Evolutionary conservation across 768 basidiomycete genomes (phyloP), one percentile per base, ranked within the genome.

Genomic region (Agaricus blazei): DNA sequence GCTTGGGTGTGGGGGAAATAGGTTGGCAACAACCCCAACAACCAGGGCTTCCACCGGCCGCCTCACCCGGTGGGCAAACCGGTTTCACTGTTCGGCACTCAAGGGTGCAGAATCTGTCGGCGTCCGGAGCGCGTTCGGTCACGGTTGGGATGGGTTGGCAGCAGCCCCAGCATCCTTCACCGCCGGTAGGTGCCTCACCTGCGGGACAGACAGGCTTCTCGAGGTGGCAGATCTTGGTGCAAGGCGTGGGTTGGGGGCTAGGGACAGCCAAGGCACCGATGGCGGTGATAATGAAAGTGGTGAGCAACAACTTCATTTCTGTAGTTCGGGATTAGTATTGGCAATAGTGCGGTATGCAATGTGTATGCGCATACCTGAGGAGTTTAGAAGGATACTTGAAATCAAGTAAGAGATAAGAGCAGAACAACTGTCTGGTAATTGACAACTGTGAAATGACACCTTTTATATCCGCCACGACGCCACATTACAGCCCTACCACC

Each of bases 1-100:
- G 52, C 23, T 42, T 36, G 15, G 41, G 29, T 5, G 31, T 19
- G 29, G 41, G 31, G 19, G 52, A n/a, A 9, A 47, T 23, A 29
- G 51, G 51, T 7, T 26, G 51, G 43, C 51, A 52, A 31, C 51
- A 52, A 12, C 51, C 51, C 51, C 52, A 54, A n/a, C 52, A 54
- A 4, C 52, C 52, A 3, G 38, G 23, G 19, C 36, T 19, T 3
- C 52, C 37, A 19, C 11, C 28, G 7, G 52, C 24, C 14, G 23
- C 52, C 40, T 54, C 45, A 19, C 52, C 52, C 5, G 6, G 36
- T 3, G 46, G 52, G 23, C 52, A 48, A 9, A 40, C 45, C 2
- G 52, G 52, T 45, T 47, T 54, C 7, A 28, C 27, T n/a, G 45
- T 7, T 9, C 26, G 52, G 34, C 52, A 54, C 19, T 47, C 27